Base-by-base conservation (phyloP, 2,329 filamentous ascomycete species). In the Pseudonectria buxi region DNA sequence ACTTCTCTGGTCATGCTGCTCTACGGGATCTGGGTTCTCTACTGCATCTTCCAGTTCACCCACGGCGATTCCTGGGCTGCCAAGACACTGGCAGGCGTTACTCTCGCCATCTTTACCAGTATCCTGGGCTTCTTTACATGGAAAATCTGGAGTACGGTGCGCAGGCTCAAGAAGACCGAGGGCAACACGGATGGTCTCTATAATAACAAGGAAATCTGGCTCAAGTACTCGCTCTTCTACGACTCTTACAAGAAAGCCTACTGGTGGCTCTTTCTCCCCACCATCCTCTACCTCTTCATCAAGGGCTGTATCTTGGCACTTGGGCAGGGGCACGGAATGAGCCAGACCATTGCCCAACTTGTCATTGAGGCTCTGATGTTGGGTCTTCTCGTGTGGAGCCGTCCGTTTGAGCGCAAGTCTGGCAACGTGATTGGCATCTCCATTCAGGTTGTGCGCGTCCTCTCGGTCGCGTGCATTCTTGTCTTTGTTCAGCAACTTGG, bases 151-250 rank as follows among this genome's bases (percentile, higher is more conserved):
- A 69, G 67, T 47, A 79, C 83, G 11, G 92, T 86, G 6, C 75
- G 72, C 44, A 75, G 78, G 51, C 81, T 86, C 46, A 90, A 86
- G 69, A 73, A 79, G 53, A 54, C 69, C 22, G 81, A 94, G 47
- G 90, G 90, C 38, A 83, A 89, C 55, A 63, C 74, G 1, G 70
- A 72, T 12, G 76, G 69, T 10, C 72, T 98, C 7, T 96, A 88
- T 61, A 85, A 95, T 41, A 75, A 96, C 64, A 94, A 92, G 69
- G 76, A 83, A 39, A 81, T 83, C 27, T 95, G 92, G 89, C 74
- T 86, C 59, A 94, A 92, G 68, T 98, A 98, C 72, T 92, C 86
- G 53, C 72, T 95, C 43, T 96, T 98, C 67, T 98, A 98, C 68
- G 92, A 96, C 54, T 83, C 82, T 50, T 96, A 95, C 72, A 88